Evolutionary conservation across 352 stramenopile genomes (phyloP), one percentile per base, ranked within the genome.

Genomic region (Globisporangium viniferum): DNA sequence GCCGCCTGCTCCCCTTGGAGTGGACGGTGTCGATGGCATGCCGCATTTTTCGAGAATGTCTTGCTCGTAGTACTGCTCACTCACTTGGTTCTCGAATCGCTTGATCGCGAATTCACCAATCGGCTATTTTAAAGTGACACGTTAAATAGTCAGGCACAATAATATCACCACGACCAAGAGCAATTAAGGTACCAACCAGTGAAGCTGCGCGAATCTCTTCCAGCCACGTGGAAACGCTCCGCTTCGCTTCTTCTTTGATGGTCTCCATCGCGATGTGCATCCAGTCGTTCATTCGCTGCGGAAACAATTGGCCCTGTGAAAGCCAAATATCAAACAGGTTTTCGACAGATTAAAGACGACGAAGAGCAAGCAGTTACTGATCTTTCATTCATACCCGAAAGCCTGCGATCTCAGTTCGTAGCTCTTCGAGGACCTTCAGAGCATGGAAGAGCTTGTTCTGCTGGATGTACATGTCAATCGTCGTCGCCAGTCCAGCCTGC

Each of bases 231-330:
- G 86, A 93, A 5, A 79, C 82, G 7, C 65, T 78, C 27, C 79
- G 77, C 63, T 88, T 93, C 2, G 86, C 83, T 61, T 91, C 78
- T 65, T 91, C 82, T 59, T 90, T 91, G 51, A 93, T 89, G 7
- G 80, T 88, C 48, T 79, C 73, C 76, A 92, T 84, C 1, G 86
- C 82, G 14, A 80, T 75, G 53, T 89, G 79, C 75, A 92, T 91
- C 86, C 86, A 93, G 59, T 89, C 82, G 66, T 88, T 91, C 77
- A 91, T 91, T 29, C 82, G 80, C 65, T 90, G 80, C 8, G 82
- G 83, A 67, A 93, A 92, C 41, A 90, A 62, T 72, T 88, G 82
- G n/a, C 86, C 83, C 86, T 68, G 18, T 15, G 20, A 27, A 10
- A n/a, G 3, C 31, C 31, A 18, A 39, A 29, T 27, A 10, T 44